Evolutionary conservation across 23 red algal genomes (phyloP), one percentile per base, ranked within the genome.

Genomic region (Gracilariopsis chorda): DNA sequence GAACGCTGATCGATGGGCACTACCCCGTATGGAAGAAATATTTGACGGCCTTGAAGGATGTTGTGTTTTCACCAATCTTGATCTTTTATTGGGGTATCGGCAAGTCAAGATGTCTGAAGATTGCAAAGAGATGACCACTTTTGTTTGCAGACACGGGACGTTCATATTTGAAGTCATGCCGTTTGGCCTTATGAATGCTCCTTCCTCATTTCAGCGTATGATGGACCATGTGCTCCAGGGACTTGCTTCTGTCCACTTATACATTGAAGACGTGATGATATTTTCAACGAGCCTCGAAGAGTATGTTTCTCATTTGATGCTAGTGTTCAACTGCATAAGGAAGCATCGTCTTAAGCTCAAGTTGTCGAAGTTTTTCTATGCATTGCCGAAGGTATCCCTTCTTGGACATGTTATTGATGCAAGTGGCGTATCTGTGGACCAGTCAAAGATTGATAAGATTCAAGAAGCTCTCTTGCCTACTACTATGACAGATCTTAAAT

Each of bases 151-250:
- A 8, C 43, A 39, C 19, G 69, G 69, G 69, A 75, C n/a, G 29
- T 76, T 36, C 40, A 37, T 37, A 19, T 76, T 76, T 40, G 69
- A 76, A 44, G 69, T 76, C 27, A 76, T 76, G 12, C 69, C 21
- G 30, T 76, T 76, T 1, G 12, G 16, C 27, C 0, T 76, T 7
- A 0, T 76, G 24, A 76, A 76, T 19, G 0, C 69, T 9, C 9
- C 12, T 11, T 8, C 69, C 0, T 37, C 69, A 11, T 76, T 76
- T 40, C 69, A 76, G 40, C 11, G 21, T 27, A 46, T 76, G 69
- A 0, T 44, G 0, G 69, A 46, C 24, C 27, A 0, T 11, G 30
- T 76, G 24, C 30, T 46, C 12, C 0, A 45, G 9, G 69, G 8
- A 10, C 19, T 44, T 10, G 10, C 1, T n/a, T 76, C 42, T 39